phyloP scores from a whole-genome alignment of 805 yeast genomes.

The Kodamaea restingae region DNA sequence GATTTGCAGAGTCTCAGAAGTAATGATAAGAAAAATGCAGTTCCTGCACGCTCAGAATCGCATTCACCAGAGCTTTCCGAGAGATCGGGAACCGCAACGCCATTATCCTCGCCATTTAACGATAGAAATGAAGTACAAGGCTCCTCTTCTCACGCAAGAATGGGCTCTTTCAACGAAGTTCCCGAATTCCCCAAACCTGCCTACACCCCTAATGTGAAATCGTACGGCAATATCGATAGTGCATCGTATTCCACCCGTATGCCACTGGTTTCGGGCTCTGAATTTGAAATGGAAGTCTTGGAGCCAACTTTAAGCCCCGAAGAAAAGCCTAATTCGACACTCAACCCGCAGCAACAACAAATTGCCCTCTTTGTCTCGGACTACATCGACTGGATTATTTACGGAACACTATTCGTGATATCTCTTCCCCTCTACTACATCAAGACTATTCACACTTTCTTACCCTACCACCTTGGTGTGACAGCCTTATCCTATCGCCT shows the following conservation, averaged over 20 bases:
- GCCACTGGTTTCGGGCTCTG: background rate
- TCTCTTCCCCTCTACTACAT: conserved; percentile 62
- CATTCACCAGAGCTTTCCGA: background rate
- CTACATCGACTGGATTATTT: conserved; percentile 55
- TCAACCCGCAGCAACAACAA: conserved; percentile 13
- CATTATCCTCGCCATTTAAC: background rate
- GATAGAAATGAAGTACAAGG: no score
- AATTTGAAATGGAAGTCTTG: conserved; percentile 1
- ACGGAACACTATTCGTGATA: conserved; percentile 42
- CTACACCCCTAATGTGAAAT: background rate
- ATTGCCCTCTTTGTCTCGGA: conserved; percentile 34
- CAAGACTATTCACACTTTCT: conserved; percentile 43
- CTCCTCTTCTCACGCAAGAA: no score
- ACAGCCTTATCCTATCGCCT: conserved; percentile 54
- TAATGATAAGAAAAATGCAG: conserved; percentile 5
- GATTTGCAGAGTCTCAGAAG: conserved; percentile 17
- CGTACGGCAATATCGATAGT: background rate
- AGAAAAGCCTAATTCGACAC: conserved; percentile 15
- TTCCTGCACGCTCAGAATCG: background rate
- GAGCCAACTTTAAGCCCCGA: background rate
- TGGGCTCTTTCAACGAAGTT: background rate
- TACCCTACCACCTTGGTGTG: conserved; percentile 60
- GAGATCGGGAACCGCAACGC: background rate
- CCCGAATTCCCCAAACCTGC: background rate
- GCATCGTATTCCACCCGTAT: background rate